Conservation (phyloP, 2,329 filamentous ascomycete species). For the Cytospora leucostoma region DNA sequence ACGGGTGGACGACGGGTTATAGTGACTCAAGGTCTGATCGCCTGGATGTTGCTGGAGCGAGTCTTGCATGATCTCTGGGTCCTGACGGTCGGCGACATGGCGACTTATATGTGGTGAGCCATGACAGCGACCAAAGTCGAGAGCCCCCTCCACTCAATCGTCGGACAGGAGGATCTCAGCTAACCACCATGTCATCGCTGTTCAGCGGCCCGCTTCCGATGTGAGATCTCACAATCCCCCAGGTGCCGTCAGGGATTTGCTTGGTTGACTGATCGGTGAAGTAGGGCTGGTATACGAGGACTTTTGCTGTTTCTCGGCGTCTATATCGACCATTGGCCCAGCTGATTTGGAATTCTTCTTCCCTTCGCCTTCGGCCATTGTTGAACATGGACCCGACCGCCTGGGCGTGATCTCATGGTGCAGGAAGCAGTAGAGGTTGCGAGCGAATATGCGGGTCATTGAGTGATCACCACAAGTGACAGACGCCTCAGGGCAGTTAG, state of each 20-base stretch:
- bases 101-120: slow-evolving; percentile 22
- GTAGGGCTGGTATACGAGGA: slow-evolving; percentile 13
- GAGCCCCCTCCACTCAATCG: slow-evolving; percentile 16
- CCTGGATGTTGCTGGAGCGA: slow-evolving; percentile 1
- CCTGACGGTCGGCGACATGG: slow-evolving; percentile 12
- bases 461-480: slow-evolving; percentile 24
- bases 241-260: background rate
- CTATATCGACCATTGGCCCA: slow-evolving; percentile 20
- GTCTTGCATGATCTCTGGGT: slow-evolving; percentile 5
- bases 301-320: slow-evolving; percentile 12
- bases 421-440: slow-evolving; percentile 14
- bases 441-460: slow-evolving; percentile 22
- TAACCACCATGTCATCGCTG: slow-evolving; percentile 15
- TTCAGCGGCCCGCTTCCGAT: slow-evolving; percentile 3
- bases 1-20: background rate
- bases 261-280: slow-evolving; percentile 6
- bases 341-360: slow-evolving; percentile 26
- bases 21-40: background rate
- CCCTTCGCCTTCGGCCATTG: slow-evolving; percentile 13
- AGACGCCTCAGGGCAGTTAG: slow-evolving; percentile 23
- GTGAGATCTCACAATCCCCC: slow-evolving; percentile 15
- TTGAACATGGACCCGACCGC: slow-evolving; percentile 22
- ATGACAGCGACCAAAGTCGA: slow-evolving; percentile 13
- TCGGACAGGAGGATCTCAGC: slow-evolving; percentile 22
- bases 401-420: slow-evolving; percentile 17